Percentiles rank a stretch among this genome's conserved stretches.
phyloP scores from a whole-genome alignment of 2,329 filamentous ascomycete species.

The Aschersonia sp. region DNA sequence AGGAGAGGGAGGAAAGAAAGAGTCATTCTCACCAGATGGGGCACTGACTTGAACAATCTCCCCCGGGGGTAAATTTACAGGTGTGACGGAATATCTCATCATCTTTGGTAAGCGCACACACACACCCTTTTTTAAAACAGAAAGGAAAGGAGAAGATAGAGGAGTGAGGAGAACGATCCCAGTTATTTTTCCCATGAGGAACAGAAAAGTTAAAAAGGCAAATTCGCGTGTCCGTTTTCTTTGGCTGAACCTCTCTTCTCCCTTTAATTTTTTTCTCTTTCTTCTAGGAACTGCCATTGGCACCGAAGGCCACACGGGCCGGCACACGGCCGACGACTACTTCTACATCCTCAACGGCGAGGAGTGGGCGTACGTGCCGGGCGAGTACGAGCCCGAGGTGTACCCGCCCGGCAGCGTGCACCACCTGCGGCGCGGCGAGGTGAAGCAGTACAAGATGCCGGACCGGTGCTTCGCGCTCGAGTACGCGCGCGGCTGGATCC shows the following conservation, averaged over 20 bases:
- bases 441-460: slow-evolving; percentile 76
- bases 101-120: slow-evolving; percentile 45
- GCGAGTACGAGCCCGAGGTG: slow-evolving; percentile 50
- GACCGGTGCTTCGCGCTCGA: slow-evolving; percentile 66
- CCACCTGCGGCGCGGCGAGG: slow-evolving; percentile 53
- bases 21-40: no score
- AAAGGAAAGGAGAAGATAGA: no score
- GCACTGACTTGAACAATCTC: background rate
- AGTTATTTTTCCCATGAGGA: no score
- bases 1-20: no score
- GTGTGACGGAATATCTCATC: slow-evolving; percentile 79
- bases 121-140: background rate
- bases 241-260: no score
- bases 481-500: slow-evolving; percentile 81
- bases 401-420: slow-evolving; percentile 58
- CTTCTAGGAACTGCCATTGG: slow-evolving; percentile 51
- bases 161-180: no score
- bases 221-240: no score
- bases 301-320: slow-evolving; percentile 77
- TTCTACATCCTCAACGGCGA: slow-evolving; percentile 77
- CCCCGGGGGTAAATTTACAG: slow-evolving; percentile 14
- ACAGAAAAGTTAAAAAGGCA: no score
- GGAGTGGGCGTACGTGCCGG: slow-evolving; percentile 60
- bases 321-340: slow-evolving; percentile 87
- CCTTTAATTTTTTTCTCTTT: background rate